These are phyloP conservation scores for Sambucus nigra DNA, from an alignment of 129 eudicot genomes.

Conservation along the genomic window DNA sequence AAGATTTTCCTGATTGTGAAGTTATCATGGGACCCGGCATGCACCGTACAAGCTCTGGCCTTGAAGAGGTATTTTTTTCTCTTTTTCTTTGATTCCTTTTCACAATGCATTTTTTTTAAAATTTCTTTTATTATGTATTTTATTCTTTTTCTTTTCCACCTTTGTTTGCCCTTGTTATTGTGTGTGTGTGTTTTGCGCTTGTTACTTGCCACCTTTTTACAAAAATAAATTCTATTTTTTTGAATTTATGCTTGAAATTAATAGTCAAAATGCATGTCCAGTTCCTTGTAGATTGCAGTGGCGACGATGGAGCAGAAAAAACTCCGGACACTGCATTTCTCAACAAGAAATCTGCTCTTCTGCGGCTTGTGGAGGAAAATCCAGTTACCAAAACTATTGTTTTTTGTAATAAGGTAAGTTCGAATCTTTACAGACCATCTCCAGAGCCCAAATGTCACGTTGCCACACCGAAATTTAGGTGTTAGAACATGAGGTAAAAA, in stretches of 20 bases:
- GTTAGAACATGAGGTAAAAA: too few species aligned
- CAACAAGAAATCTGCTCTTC: slow-evolving; percentile 83
- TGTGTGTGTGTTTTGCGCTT: too few species aligned
- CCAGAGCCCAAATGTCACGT: not conserved
- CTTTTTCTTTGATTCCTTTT: not conserved
- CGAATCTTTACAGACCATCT: not conserved
- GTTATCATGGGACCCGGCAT: slow-evolving; percentile 93
- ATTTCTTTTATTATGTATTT: too few species aligned
- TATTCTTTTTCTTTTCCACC: not conserved
- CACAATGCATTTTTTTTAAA: too few species aligned
- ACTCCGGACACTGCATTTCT: slow-evolving; percentile 76
- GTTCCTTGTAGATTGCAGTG: slow-evolving; percentile 96
- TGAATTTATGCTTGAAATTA: slow-evolving; percentile 7
- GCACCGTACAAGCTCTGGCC: slow-evolving; percentile 93
- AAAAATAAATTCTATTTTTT: too few species aligned
- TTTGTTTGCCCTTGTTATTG: not conserved
- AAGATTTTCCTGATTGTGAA: slow-evolving; percentile 77
- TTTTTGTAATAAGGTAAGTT: slow-evolving; percentile 83
- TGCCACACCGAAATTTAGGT: too few species aligned
- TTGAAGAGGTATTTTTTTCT: slow-evolving; percentile 65
- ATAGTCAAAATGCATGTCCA: slow-evolving; percentile 17
- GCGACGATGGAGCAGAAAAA: slow-evolving; percentile 67
- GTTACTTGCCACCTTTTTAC: too few species aligned
- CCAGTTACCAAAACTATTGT: slow-evolving; percentile 65
- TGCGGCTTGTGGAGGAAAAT: slow-evolving; percentile 57